Conservation (phyloP, 2,329 filamentous ascomycete species). For the Sarocladium strictum region DNA sequence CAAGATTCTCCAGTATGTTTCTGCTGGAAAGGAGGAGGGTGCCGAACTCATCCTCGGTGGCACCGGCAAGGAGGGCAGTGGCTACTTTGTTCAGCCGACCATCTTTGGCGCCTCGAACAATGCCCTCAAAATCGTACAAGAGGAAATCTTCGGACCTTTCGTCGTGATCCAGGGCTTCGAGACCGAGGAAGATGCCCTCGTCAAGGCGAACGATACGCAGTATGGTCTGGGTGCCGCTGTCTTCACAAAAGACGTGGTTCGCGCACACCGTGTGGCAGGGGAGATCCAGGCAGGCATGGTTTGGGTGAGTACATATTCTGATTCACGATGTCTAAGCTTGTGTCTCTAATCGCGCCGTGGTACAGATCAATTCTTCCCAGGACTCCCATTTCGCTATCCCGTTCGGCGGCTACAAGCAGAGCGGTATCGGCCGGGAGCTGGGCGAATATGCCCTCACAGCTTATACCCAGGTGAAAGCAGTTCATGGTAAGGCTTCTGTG, state of each 20-base stretch:
- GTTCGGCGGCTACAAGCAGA: not conserved
- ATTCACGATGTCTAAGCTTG: no score
- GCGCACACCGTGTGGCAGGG: not conserved
- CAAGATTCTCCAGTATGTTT: slow-evolving; percentile 58
- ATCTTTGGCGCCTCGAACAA: slow-evolving; percentile 73
- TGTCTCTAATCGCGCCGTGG: not conserved
- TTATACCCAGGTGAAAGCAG: slow-evolving; percentile 65
- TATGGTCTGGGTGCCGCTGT: slow-evolving; percentile 1
- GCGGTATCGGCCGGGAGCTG: not conserved
- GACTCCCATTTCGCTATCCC: not conserved
- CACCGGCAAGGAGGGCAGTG: slow-evolving; percentile 49
- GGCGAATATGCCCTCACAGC: slow-evolving; percentile 27
- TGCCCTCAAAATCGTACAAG: slow-evolving; percentile 81
- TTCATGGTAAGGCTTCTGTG: no score
- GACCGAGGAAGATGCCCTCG: not conserved
- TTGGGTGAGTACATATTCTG: slow-evolving; percentile 10
- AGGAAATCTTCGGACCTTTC: slow-evolving; percentile 87
- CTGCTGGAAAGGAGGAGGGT: slow-evolving; percentile 23
- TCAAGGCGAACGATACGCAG: not conserved
- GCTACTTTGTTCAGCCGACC: slow-evolving; percentile 83
- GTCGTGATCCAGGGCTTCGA: slow-evolving; percentile 29
- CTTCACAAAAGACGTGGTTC: not conserved
- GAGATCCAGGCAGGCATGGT: not conserved
- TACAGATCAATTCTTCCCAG: not conserved
- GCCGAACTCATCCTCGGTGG: slow-evolving; percentile 23